These are phyloP conservation scores for Dillenia suffruticosa DNA, from an alignment of 164 flowering plant genomes.

Conservation along the genomic window DNA sequence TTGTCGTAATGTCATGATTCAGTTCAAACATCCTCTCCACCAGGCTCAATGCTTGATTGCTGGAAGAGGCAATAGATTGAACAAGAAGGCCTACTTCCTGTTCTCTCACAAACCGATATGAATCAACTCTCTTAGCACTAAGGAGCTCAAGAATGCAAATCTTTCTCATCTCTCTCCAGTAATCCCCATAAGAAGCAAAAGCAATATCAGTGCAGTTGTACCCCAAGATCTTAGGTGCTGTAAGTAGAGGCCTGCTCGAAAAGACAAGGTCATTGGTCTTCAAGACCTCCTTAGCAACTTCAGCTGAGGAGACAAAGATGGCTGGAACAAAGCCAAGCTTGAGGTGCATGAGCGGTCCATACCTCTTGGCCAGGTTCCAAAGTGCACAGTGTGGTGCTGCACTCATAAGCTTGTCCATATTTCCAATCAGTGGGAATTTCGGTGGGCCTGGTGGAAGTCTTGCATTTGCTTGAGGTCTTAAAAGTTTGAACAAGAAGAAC, in stretches of 20 bases:
- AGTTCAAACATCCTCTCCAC: not conserved
- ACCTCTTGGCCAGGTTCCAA: conserved; percentile 4
- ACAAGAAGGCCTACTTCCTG: not conserved
- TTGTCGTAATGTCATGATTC: not conserved
- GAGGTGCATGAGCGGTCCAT: conserved; percentile 17
- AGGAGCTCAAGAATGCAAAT: conserved; percentile 13
- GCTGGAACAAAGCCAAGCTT: conserved; percentile 10
- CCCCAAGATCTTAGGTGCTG: not conserved
- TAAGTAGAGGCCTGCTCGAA: not conserved
- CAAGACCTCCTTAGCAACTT: conserved; percentile 10
- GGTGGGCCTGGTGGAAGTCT: conserved; percentile 15
- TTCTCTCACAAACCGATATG: not conserved
- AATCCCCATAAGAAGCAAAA: conserved; percentile 13
- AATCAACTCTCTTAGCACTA: conserved; percentile 10
- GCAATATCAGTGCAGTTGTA: conserved; percentile 8
- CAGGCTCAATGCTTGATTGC: not conserved
- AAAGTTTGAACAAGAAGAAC: no score
- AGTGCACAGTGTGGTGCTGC: conserved; percentile 5
- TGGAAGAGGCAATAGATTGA: not conserved
- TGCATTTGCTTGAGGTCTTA: no score
- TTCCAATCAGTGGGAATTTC: conserved; percentile 14
- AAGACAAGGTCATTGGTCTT: conserved; percentile 5
- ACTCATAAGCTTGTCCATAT: conserved; percentile 7
- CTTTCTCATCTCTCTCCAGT: not conserved
- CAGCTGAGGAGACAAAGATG: conserved; percentile 12